phyloP scores from a whole-genome alignment of 2,329 filamentous ascomycete genomes.

The Colletotrichum karsti region DNA sequence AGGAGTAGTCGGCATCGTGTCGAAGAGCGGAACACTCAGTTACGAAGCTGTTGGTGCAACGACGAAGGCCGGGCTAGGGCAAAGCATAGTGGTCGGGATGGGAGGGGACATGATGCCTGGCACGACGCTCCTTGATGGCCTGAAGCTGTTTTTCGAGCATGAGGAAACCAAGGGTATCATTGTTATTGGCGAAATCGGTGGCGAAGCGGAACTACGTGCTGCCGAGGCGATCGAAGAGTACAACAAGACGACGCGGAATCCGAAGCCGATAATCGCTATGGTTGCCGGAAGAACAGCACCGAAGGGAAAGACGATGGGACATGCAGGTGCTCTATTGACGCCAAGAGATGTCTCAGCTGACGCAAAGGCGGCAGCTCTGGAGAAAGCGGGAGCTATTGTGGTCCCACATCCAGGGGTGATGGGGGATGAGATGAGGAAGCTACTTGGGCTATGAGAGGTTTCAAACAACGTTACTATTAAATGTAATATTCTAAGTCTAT shows the following conservation, averaged over 20 bases:
- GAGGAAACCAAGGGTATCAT: constrained; percentile 76
- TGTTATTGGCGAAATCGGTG: constrained; percentile 77
- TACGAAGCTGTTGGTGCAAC: constrained; percentile 83
- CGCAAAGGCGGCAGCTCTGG: constrained; percentile 42
- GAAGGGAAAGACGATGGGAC: constrained; percentile 72
- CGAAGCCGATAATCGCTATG: constrained; percentile 72
- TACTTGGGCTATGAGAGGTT: constrained; percentile 38
- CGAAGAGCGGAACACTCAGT: constrained; percentile 83
- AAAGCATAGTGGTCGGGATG: constrained; percentile 81
- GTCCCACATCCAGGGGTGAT: constrained; percentile 49
- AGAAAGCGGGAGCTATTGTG: constrained; percentile 44
- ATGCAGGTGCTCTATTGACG: constrained; percentile 70
- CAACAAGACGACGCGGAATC: constrained; percentile 59
- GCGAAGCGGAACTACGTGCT: constrained; percentile 74
- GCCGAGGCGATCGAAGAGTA: constrained; percentile 78
- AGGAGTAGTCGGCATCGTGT: constrained; percentile 77
- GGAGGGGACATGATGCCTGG: constrained; percentile 78
- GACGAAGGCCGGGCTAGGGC: constrained; percentile 77
- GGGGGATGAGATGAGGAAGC: constrained; percentile 42
- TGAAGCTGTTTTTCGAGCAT: constrained; percentile 73
- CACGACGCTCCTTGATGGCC: constrained; percentile 77
- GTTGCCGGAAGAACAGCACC: constrained; percentile 72
- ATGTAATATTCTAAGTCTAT: too few relatives aligned
- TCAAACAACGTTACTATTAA: too few relatives aligned
- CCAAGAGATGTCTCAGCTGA: constrained; percentile 40